Percentiles rank a stretch among this genome's conserved stretches.
Evolutionary conservation across 2,329 filamentous ascomycete genomes (phyloP).

Genomic region (Xylariales sp.): DNA sequence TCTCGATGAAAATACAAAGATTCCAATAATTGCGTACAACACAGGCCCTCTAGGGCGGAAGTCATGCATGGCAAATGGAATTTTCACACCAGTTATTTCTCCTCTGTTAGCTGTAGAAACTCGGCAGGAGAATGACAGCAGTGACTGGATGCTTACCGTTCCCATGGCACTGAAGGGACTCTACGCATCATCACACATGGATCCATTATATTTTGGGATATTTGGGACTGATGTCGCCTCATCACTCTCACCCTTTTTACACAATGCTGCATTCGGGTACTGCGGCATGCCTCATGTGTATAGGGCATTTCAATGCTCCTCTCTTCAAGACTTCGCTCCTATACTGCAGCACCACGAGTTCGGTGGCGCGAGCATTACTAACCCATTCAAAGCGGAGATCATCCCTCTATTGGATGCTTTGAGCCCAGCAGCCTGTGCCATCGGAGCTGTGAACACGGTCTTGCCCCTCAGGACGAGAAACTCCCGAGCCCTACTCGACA

Average conservation of each 20-base stretch:
- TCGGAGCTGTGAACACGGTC: slow-evolving; percentile 2
- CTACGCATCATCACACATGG: neutral
- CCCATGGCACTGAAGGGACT: slow-evolving; percentile 1
- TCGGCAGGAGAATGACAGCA: neutral
- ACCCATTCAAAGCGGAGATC: slow-evolving; percentile 1
- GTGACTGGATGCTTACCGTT: neutral
- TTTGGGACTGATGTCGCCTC: neutral
- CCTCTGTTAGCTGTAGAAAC: neutral
- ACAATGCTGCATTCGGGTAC: neutral
- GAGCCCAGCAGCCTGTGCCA: slow-evolving; percentile 1
- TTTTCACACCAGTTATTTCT: slow-evolving; percentile 3
- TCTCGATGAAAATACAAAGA: neutral
- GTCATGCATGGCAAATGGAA: neutral
- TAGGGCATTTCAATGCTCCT: neutral
- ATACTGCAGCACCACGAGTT: neutral
- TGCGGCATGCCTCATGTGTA: slow-evolving; percentile 2
- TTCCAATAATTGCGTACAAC: slow-evolving; percentile 2
- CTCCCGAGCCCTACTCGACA: neutral
- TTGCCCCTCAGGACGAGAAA: neutral
- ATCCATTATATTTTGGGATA: neutral
- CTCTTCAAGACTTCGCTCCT: neutral
- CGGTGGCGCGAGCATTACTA: slow-evolving; percentile 2
- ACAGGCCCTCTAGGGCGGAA: neutral
- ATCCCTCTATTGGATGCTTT: neutral
- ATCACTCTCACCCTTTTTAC: neutral